Conservation (phyloP, 805 yeast species). For the Cyberlindnera lachancei region DNA sequence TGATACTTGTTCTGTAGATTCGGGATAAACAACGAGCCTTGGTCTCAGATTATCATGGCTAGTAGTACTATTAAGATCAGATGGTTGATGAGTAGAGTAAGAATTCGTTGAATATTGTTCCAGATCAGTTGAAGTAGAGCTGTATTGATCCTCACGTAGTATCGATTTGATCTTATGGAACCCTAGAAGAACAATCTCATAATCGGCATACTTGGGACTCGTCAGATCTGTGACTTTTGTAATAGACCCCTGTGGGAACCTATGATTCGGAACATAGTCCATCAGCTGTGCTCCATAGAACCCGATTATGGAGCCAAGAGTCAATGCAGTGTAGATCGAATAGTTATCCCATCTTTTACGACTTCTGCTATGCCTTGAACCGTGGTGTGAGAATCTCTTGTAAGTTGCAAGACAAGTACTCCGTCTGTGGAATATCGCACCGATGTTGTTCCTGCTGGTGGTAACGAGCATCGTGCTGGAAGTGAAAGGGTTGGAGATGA, state of each 20-base stretch:
- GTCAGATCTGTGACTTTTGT: constrained; percentile 9
- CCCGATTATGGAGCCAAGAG: constrained; percentile 8
- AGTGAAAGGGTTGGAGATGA: too few species aligned
- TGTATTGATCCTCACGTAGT: constrained; percentile 12
- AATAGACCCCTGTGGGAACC: constrained; percentile 16
- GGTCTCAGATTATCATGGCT: too few species aligned
- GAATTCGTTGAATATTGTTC: constrained; percentile 39
- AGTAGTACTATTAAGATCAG: too few species aligned
- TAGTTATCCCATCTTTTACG: too few species aligned
- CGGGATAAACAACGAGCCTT: constrained; percentile 41
- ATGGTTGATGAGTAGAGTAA: constrained; percentile 44
- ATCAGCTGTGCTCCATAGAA: constrained; percentile 11
- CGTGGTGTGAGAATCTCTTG: too few species aligned
- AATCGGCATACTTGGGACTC: constrained; percentile 15
- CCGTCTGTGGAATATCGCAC: too few species aligned
- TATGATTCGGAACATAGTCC: constrained; percentile 7
- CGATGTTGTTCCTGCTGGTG: too few species aligned
- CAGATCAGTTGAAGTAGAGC: constrained; percentile 27
- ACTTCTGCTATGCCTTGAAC: too few species aligned
- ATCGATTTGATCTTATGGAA: constrained; percentile 10
- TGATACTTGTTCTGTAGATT: constrained; percentile 48
- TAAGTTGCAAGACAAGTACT: too few species aligned
- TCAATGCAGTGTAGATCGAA: constrained; percentile 1
- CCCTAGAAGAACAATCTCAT: constrained; percentile 2
- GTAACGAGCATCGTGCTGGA: too few species aligned